Percentiles rank a stretch among this genome's conserved stretches.
phyloP scores from a whole-genome alignment of 83 land plant genomes.

The Larix sibirica region DNA sequence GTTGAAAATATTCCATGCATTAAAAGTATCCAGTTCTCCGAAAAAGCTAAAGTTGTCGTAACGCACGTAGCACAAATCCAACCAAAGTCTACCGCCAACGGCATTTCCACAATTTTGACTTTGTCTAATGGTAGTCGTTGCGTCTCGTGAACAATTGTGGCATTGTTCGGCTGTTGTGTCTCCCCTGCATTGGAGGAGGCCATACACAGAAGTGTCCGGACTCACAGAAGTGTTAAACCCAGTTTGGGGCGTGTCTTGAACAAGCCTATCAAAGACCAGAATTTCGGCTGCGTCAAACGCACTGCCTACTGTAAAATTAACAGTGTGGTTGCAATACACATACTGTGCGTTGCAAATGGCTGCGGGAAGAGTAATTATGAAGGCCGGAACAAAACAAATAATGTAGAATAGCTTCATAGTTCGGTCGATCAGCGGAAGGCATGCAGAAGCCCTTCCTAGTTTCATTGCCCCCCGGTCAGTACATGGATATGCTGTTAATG shows the following conservation, averaged over 20 bases:
- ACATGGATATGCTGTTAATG: no score
- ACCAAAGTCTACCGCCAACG: background rate
- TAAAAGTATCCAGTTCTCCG: background rate
- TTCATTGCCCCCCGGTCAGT: no score
- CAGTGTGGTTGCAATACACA: no score
- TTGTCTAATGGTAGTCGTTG: background rate
- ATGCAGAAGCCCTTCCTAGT: no score
- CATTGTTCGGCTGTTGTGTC: background rate
- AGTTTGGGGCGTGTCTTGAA: background rate
- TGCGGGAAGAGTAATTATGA: no score
- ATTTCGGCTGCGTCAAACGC: no score
- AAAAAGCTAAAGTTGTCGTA: background rate
- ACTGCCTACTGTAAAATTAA: no score
- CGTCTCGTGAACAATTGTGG: background rate
- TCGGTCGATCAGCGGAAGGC: no score
- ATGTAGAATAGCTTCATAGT: no score
- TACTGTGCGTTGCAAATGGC: no score
- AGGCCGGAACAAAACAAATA: no score
- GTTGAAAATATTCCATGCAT: background rate
- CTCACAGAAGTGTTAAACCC: background rate
- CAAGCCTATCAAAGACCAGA: background rate
- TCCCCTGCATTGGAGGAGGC: background rate
- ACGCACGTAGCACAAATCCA: background rate
- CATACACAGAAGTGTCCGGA: background rate
- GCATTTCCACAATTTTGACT: background rate